These are phyloP conservation scores for Paecilomyces formosus DNA, from an alignment of 2,329 filamentous ascomycete genomes.

Conservation along the genomic window DNA sequence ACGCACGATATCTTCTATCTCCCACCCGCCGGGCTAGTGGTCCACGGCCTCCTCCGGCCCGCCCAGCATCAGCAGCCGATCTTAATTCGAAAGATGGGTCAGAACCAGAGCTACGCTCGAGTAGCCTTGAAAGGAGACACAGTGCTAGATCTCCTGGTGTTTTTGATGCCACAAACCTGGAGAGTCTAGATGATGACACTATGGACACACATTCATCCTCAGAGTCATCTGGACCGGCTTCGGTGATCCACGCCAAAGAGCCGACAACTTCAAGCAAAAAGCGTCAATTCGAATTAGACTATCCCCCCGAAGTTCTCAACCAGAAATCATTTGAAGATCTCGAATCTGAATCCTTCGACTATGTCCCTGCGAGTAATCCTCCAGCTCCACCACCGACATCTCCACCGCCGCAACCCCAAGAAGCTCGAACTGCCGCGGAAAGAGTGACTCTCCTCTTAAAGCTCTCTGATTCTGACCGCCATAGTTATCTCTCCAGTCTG, in stretches of 20 bases:
- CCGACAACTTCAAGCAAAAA: conserved; percentile 18
- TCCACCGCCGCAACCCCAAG: conserved; percentile 10
- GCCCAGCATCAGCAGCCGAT: conserved; percentile 12
- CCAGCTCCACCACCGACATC: conserved; percentile 14
- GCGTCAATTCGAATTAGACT: conserved; percentile 38
- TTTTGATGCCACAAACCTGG: conserved; percentile 26
- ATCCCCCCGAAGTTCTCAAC: conserved; percentile 37
- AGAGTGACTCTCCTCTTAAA: conserved; percentile 30
- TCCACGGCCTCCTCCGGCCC: conserved; percentile 18
- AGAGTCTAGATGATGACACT: conserved; percentile 16
- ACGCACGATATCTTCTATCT: conserved; percentile 29
- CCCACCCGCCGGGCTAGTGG: conserved; percentile 25
- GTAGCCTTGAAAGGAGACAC: conserved; percentile 13
- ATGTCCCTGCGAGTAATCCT: conserved; percentile 24
- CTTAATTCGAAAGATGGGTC: conserved; percentile 11
- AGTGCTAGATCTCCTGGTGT: conserved; percentile 19
- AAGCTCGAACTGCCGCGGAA: conserved; percentile 18
- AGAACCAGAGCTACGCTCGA: conserved; percentile 16
- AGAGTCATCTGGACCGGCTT: background rate
- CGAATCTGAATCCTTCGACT: conserved; percentile 44
- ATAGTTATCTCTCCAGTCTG: conserved; percentile 45
- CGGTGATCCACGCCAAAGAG: conserved; percentile 8
- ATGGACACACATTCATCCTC: background rate
- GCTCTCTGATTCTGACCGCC: conserved; percentile 34
- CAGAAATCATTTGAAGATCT: conserved; percentile 43